Percentiles rank a stretch among this genome's conserved stretches.
These are phyloP conservation scores for Sporothrix curviconia DNA, from an alignment of 2,329 filamentous ascomycete genomes.

Conservation along the genomic window DNA sequence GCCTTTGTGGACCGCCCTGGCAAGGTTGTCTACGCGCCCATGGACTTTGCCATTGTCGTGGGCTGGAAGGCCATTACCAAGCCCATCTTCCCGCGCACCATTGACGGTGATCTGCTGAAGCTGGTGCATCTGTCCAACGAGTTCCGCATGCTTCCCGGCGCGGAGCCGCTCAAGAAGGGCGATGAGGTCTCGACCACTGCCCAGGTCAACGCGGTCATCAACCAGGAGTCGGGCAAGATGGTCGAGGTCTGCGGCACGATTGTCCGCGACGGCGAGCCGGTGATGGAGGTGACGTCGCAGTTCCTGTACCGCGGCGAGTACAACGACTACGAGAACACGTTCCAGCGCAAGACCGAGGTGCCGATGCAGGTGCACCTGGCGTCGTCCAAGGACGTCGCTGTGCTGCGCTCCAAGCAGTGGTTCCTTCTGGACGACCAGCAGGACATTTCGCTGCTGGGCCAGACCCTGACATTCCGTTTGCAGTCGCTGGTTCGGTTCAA, in stretches of 20 bases:
- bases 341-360: slow-evolving; percentile 94
- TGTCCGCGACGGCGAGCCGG: slow-evolving; percentile 68
- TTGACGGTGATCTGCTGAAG: slow-evolving; percentile 93
- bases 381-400: slow-evolving; percentile 84
- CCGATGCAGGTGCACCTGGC: slow-evolving; percentile 87
- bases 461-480: slow-evolving; percentile 93
- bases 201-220: slow-evolving; percentile 95
- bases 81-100: slow-evolving; percentile 94
- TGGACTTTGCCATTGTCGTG: slow-evolving; percentile 98
- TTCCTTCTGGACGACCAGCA: slow-evolving; percentile 69
- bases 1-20: slow-evolving; percentile 93
- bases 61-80: slow-evolving; percentile 99
- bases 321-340: slow-evolving; percentile 93
- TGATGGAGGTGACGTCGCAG: slow-evolving; percentile 98
- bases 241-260: slow-evolving; percentile 99
- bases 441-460: slow-evolving; percentile 79
- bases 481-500: slow-evolving; percentile 89
- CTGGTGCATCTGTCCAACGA: slow-evolving; percentile 94
- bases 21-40: slow-evolving; percentile 89
- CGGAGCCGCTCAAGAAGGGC: slow-evolving; percentile 89
- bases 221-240: slow-evolving; percentile 98
- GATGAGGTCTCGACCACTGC: slow-evolving; percentile 89
- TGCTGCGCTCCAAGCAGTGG: slow-evolving; percentile 96
- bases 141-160: slow-evolving; percentile 96
- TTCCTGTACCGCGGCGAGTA: slow-evolving; percentile 94